Percentiles rank a stretch among this genome's conserved stretches.
Conservation (phyloP, 108 stramenopile species). For the Cyclotella distinguenda region DNA sequence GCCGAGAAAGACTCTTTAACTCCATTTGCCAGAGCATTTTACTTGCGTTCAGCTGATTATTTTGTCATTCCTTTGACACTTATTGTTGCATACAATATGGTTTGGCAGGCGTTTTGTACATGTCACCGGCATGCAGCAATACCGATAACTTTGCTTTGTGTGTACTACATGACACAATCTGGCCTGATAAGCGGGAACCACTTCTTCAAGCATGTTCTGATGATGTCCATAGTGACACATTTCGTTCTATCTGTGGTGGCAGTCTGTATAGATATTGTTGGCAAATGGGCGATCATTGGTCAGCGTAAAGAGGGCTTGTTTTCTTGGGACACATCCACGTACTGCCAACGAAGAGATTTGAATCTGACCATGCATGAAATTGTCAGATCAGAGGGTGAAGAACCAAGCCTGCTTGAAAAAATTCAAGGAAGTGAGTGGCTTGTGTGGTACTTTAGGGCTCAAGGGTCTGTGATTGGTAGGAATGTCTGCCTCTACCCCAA, state of each 20-base stretch:
- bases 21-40: slow-evolving; percentile 67
- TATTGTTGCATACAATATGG: slow-evolving; percentile 24
- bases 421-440: slow-evolving; percentile 21
- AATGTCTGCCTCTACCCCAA: slow-evolving; percentile 60
- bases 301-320: slow-evolving; percentile 44
- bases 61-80: slow-evolving; percentile 49
- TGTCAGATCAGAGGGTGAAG: slow-evolving; percentile 22
- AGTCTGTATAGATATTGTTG: slow-evolving; percentile 45
- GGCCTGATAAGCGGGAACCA: background rate
- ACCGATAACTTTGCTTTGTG: background rate
- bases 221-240: slow-evolving; percentile 22
- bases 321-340: slow-evolving; percentile 54
- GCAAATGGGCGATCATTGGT: slow-evolving; percentile 62
- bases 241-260: slow-evolving; percentile 40
- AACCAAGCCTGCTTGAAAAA: slow-evolving; percentile 52
- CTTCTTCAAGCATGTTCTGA: background rate
- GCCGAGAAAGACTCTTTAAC: slow-evolving; percentile 27
- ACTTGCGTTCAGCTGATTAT: slow-evolving; percentile 49
- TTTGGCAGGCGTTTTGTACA: background rate
- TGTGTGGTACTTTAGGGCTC: slow-evolving; percentile 34
- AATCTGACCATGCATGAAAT: slow-evolving; percentile 48
- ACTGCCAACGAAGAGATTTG: slow-evolving; percentile 60
- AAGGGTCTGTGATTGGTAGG: slow-evolving; percentile 49
- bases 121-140: background rate
- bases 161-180: background rate